A percentile compares a stretch with the other conserved stretches of the same genome.
Evolutionary conservation across 2,329 filamentous ascomycete species (phyloP).

Genomic region (Ophiocordyceps camponoti-leonardi): DNA sequence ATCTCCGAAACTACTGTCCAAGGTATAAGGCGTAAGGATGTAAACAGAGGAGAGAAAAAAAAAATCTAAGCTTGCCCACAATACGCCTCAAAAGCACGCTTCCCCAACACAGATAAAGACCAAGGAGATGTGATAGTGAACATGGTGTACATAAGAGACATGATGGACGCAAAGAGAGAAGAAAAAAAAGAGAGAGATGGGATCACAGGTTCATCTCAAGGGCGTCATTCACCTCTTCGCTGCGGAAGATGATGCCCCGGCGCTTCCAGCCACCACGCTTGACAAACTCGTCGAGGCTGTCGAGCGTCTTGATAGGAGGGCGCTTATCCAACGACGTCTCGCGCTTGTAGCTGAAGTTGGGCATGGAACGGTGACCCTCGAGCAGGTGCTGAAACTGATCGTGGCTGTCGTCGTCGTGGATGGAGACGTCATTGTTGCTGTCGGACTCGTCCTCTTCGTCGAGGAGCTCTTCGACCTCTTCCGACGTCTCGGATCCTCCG

Average conservation of each 20-base stretch:
- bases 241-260: constrained; percentile 21
- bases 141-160: neutral
- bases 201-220: neutral
- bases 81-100: neutral
- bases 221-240: constrained; percentile 1
- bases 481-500: constrained; percentile 3
- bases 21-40: neutral
- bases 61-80: neutral
- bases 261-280: constrained; percentile 27
- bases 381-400: constrained; percentile 8
- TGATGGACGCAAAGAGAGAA: neutral
- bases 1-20: neutral
- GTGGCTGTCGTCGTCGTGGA: constrained; percentile 8
- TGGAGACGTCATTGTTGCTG: constrained; percentile 1
- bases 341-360: constrained; percentile 19
- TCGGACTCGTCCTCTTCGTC: constrained; percentile 3
- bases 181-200: too few relatives aligned
- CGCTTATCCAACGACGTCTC: constrained; percentile 10
- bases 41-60: neutral
- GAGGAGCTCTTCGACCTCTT: constrained; percentile 4
- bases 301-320: constrained; percentile 19
- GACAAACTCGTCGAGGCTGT: constrained; percentile 23
- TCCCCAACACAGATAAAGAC: neutral
- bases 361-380: constrained; percentile 7
- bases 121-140: neutral